phyloP scores from a whole-genome alignment of 768 basidiomycete genomes.

The Lactarius indigo region DNA sequence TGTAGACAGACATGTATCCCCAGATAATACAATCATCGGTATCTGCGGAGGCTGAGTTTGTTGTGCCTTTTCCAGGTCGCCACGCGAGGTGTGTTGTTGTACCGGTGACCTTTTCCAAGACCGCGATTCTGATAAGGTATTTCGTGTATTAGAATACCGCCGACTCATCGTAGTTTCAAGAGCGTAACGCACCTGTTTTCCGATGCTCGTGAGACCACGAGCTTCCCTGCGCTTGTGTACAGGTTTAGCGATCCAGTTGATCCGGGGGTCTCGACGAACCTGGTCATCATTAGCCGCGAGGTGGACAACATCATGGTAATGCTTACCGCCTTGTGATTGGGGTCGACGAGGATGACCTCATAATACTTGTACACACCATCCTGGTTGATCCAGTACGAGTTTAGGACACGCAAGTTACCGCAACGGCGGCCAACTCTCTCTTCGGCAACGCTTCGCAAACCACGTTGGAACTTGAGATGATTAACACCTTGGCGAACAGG shows the following conservation, averaged over 20 bases:
- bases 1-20: conserved; percentile 22
- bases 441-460: conserved; percentile 90
- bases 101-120: conserved; percentile 88
- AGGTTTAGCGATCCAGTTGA: conserved; percentile 98
- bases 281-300: conserved; percentile 32
- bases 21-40: conserved; percentile 54
- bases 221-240: conserved; percentile 99
- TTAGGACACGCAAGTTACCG: conserved; percentile 92
- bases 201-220: conserved; percentile 94
- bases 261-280: conserved; percentile 94
- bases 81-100: conserved; percentile 90
- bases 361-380: conserved; percentile 99
- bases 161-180: background rate
- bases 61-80: conserved; percentile 99
- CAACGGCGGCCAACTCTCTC: conserved; percentile 97
- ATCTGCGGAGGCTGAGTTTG: conserved; percentile 88
- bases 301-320: background rate
- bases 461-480: conserved; percentile 96
- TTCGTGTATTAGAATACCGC: conserved; percentile 1
- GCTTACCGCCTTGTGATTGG: conserved; percentile 87
- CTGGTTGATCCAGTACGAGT: conserved; percentile 99
- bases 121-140: conserved; percentile 74
- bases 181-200: conserved; percentile 71
- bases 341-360: conserved; percentile 98
- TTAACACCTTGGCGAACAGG: conserved; percentile 99